These are phyloP conservation scores for Pleurotus pulmonarius DNA, from an alignment of 768 basidiomycete species.

Conservation along the genomic window DNA sequence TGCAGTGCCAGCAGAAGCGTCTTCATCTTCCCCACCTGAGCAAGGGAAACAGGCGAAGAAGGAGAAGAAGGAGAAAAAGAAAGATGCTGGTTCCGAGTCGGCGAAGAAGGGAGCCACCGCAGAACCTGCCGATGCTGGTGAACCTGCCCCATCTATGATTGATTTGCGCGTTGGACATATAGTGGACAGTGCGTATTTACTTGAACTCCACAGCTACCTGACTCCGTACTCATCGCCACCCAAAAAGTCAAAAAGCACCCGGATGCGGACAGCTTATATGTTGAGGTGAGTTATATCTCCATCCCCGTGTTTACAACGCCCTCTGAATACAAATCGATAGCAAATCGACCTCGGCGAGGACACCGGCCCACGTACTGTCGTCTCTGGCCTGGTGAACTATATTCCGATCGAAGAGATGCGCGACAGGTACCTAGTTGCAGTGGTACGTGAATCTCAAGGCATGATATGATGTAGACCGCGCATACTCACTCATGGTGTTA, in stretches of 20 bases:
- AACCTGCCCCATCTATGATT: slow-evolving; percentile 93
- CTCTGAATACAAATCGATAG: slow-evolving; percentile 28
- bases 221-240: neutral
- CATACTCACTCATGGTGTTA: slow-evolving; percentile 19
- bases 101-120: slow-evolving; percentile 42
- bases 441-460: slow-evolving; percentile 39
- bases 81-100: slow-evolving; percentile 31
- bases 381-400: slow-evolving; percentile 95
- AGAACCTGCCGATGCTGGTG: slow-evolving; percentile 64
- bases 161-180: slow-evolving; percentile 94
- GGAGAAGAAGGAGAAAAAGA: slow-evolving; percentile 60
- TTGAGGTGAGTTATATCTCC: slow-evolving; percentile 57
- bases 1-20: neutral
- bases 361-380: slow-evolving; percentile 91
- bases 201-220: neutral
- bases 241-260: slow-evolving; percentile 86
- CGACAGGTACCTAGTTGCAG: slow-evolving; percentile 76
- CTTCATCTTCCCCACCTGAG: neutral
- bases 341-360: slow-evolving; percentile 97
- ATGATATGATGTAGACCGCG: neutral
- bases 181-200: slow-evolving; percentile 64
- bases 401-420: slow-evolving; percentile 94
- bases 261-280: slow-evolving; percentile 95
- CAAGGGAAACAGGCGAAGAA: slow-evolving; percentile 38
- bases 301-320: too few relatives aligned